These are phyloP conservation scores for Hanseniaspora occidentalis DNA, from an alignment of 805 yeast genomes.

Conservation along the genomic window DNA sequence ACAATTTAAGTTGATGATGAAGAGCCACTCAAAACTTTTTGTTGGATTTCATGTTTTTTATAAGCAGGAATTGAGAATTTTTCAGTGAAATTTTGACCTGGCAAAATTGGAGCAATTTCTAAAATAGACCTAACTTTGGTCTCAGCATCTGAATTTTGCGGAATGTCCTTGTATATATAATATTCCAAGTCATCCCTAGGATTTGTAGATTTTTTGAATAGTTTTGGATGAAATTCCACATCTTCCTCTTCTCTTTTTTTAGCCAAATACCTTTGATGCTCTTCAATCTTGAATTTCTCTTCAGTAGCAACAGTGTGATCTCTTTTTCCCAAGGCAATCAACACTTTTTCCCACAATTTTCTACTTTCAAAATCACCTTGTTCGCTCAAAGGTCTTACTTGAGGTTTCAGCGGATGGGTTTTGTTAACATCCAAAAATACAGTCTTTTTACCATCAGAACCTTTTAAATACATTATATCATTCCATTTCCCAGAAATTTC, in stretches of 20 bases:
- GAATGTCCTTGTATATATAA: constrained; percentile 51
- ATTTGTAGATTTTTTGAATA: constrained; percentile 42
- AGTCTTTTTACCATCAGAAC: constrained; percentile 31
- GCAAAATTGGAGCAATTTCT: constrained; percentile 64
- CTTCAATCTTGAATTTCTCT: constrained; percentile 79
- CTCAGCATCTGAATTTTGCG: constrained; percentile 37
- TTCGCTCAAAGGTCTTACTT: constrained; percentile 63
- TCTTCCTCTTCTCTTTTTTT: constrained; percentile 68
- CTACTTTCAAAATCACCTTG: constrained; percentile 78
- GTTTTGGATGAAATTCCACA: constrained; percentile 65
- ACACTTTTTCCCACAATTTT: constrained; percentile 70
- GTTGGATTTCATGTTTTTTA: constrained; percentile 31
- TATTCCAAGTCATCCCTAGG: constrained; percentile 44
- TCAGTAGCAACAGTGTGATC: constrained; percentile 79
- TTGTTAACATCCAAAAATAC: constrained; percentile 50
- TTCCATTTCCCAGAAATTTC: constrained; percentile 90
- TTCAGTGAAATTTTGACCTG: constrained; percentile 61
- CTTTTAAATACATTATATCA: constrained; percentile 61
- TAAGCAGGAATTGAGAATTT: constrained; percentile 60
- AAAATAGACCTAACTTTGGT: constrained; percentile 43
- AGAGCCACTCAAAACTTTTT: constrained; percentile 4
- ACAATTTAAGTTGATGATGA: constrained; percentile 3
- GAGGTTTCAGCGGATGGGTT: constrained; percentile 45
- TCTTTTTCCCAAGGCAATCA: constrained; percentile 65
- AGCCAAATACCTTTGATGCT: constrained; percentile 66